Evolutionary conservation across 2,329 filamentous ascomycete species (phyloP), one percentile per base, ranked within the genome.

Genomic region (Grosmannia clavigera): DNA sequence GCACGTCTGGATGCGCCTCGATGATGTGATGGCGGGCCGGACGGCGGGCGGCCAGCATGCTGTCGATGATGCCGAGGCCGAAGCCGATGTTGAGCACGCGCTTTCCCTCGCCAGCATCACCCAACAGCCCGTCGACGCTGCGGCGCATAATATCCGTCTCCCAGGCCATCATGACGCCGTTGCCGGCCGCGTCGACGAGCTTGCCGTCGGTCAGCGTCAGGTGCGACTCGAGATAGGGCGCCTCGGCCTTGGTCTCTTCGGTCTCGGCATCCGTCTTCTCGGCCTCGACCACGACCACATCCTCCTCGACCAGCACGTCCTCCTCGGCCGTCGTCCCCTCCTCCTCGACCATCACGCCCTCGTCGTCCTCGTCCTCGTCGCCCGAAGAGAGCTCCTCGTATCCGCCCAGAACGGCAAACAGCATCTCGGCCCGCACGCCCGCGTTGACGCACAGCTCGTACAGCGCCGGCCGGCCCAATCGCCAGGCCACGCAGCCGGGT

Each of bases 141-240:
- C 82, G 80, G 62, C 81, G 81, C 90, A 95, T 95, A 66, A 95
- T 94, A 64, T 85, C 83, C 2, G 85, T 87, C 72, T 95, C 90
- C 90, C 90, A 95, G 48, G 85, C 81, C 90, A 95, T 95, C 90
- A 95, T 95, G 54, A 95, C 88, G 58, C 88, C 90, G 70, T 95
- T 95, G 63, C 84, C 80, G 64, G 84, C 82, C 3, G 82, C 78
- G 68, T 94, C 89, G 7, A 94, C 79, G 2, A 94, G 80, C 62
- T 86, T 86, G 64, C 80, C 80, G 61, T 81, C 76, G 56, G 80
- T 78, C 71, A 88, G 87, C 16, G 80, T 84, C 27, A 90, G 76
- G 31, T 78, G 75, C 0, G 85, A 87, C 55, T 81, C 78, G 54
- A 92, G 81, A 69, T 91, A 92, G 0, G 59, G 43, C 54, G 82